Evolutionary conservation across 2,329 filamentous ascomycete genomes (phyloP).

Genomic region (Pezicula neosporulosa): DNA sequence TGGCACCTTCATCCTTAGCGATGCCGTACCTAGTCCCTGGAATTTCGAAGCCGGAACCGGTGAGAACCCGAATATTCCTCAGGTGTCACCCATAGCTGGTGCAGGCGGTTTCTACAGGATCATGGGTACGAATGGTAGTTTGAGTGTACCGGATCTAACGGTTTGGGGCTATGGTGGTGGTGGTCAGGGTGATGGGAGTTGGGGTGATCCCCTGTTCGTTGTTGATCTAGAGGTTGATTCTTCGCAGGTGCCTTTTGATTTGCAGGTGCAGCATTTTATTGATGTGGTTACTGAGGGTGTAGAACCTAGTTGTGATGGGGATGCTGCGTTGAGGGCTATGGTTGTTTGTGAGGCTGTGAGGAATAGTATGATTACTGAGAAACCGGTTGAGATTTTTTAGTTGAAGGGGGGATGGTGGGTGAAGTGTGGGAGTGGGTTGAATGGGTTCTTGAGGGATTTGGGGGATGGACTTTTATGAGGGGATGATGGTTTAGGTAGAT

Average conservation of each 20-base stretch:
- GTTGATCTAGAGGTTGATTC: slow-evolving; percentile 16
- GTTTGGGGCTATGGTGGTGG: slow-evolving; percentile 40
- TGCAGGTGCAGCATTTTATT: slow-evolving; percentile 49
- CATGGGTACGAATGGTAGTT: slow-evolving; percentile 46
- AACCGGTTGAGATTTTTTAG: slow-evolving; percentile 15
- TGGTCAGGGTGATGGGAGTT: slow-evolving; percentile 10
- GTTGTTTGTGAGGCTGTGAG: slow-evolving; percentile 49
- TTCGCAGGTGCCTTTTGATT: slow-evolving; percentile 43
- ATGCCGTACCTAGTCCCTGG: slow-evolving; percentile 47
- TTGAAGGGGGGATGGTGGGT: background rate
- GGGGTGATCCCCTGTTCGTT: slow-evolving; percentile 9
- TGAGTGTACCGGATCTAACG: slow-evolving; percentile 52
- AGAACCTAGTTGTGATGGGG: slow-evolving; percentile 41
- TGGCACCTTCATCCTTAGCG: slow-evolving; percentile 53
- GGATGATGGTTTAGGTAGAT: too few species aligned
- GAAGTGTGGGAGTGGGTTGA: too few species aligned
- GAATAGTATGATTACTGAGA: slow-evolving; percentile 35
- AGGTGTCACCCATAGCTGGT: slow-evolving; percentile 29
- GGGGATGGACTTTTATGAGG: too few species aligned
- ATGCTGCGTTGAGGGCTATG: slow-evolving; percentile 47
- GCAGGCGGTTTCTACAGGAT: slow-evolving; percentile 44
- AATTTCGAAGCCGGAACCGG: slow-evolving; percentile 55
- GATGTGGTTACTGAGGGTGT: slow-evolving; percentile 40
- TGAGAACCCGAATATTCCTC: slow-evolving; percentile 52
- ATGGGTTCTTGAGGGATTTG: too few species aligned